Base-by-base conservation (phyloP, 2,329 filamentous ascomycete genomes). In the Nothopassalora personata region DNA sequence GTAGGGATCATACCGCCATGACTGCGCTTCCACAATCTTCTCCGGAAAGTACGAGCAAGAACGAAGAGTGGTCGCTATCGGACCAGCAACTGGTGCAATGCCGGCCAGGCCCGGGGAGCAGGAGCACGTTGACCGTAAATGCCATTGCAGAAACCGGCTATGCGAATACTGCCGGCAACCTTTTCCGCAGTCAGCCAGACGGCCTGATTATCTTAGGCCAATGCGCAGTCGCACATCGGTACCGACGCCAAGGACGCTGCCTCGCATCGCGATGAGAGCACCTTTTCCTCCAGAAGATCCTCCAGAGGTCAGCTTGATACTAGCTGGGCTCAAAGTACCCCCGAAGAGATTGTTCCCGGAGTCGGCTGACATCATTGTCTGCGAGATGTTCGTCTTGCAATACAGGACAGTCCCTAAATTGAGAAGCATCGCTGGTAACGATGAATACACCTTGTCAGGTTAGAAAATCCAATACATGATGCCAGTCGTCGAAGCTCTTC, bases 121-220 rank as follows among this genome's bases (percentile, higher is more conserved):
- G 53, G 53, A 11, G 30, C 43, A 13, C 49, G 56, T 77, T 71
- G 36, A 79, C 57, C 70, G 50, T 67, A 71, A 15, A 71, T 67
- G 10, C 70, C 71, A 54, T 74, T 73, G 75, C 92, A 92, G 67
- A 96, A 91, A 58, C 95, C 89, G 73, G 89, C 92, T 71, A 97
- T 95, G 67, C 86, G 85, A 69, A 95, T 86, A 57, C 74, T 78
- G 2, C 80, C 81, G 1, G 78, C 80, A 48, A 87, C 78, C 31
- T 33, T 5, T 33, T 10, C 10, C 10, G 31, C 31, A 6, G 10
- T 33, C 31, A 33, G 31, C 31, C 31, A 33, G 10, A 6, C 10
- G 6, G 31, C 10, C 5, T 6, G 10, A 10, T 10, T 10, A 33
- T 33, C 31, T 6, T 33, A 10, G 31, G 31, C 6, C 31, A 10